These are phyloP conservation scores for Teratosphaeria epicoccoides DNA, from an alignment of 2,329 filamentous ascomycete species.

Conservation along the genomic window DNA sequence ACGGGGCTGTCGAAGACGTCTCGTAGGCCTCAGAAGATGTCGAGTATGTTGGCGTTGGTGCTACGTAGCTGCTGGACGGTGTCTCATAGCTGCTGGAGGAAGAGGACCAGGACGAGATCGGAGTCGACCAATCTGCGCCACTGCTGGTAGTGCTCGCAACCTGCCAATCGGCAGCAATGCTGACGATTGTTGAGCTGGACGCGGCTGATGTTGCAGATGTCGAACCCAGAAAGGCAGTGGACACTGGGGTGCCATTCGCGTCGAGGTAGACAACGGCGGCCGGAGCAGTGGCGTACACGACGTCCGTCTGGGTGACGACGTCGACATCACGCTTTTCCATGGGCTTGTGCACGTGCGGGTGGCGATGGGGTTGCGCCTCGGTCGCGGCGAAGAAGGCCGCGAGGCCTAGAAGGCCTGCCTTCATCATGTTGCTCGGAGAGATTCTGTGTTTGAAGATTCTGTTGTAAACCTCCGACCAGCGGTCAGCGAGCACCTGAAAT, in stretches of 20 bases:
- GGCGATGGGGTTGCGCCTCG: slow-evolving; percentile 14
- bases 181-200: neutral
- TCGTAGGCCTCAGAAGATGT: slow-evolving; percentile 2
- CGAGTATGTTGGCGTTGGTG: neutral
- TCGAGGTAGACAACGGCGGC: slow-evolving; percentile 52
- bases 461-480: neutral
- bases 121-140: too few species aligned
- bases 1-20: neutral
- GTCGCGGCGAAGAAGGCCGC: slow-evolving; percentile 16
- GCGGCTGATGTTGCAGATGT: neutral
- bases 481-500: neutral
- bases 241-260: slow-evolving; percentile 43
- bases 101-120: too few species aligned
- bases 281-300: slow-evolving; percentile 35
- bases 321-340: slow-evolving; percentile 27
- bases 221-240: slow-evolving; percentile 10
- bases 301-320: slow-evolving; percentile 22
- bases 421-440: slow-evolving; percentile 12
- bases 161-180: neutral
- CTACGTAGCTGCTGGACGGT: neutral
- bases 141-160: neutral
- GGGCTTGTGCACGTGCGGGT: slow-evolving; percentile 29
- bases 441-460: neutral
- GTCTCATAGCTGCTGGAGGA: neutral
- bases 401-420: slow-evolving; percentile 20